Conservation (phyloP, 371 early-diverging fungal genomes). For the Basidiobolus meristosporus region DNA sequence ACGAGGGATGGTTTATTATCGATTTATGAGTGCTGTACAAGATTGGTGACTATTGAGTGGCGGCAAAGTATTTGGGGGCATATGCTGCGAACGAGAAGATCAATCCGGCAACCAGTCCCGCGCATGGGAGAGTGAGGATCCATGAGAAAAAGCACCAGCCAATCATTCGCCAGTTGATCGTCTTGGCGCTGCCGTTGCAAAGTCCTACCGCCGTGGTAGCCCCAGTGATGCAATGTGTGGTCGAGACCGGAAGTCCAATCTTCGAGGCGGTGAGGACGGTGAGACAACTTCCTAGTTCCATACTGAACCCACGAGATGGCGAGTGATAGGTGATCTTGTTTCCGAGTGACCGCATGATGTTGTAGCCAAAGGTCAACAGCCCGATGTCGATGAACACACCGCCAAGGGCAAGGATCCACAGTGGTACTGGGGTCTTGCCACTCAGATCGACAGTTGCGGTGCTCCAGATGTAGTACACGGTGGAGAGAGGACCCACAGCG, state of each 20-base stretch:
- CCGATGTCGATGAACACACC: conserved; percentile 68
- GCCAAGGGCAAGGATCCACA: conserved; percentile 63
- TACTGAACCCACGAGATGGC: no score
- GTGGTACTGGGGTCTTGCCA: conserved; percentile 32
- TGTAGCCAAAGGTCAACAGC: conserved; percentile 44
- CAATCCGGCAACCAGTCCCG: conserved; percentile 44
- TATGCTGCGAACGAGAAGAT: conserved; percentile 37
- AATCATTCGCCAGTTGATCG: conserved; percentile 70
- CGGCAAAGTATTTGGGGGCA: no score
- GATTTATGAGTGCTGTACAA: no score
- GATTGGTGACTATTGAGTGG: no score
- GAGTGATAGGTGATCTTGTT: conserved; percentile 72
- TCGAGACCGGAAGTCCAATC: conserved; percentile 65
- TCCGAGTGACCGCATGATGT: conserved; percentile 55
- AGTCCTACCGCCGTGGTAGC: conserved; percentile 67
- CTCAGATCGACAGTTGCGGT: conserved; percentile 20
- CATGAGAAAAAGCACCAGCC: conserved; percentile 49
- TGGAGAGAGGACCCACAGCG: conserved; percentile 62
- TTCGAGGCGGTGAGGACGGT: conserved; percentile 70
- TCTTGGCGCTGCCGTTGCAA: conserved; percentile 41
- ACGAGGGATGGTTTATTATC: no score
- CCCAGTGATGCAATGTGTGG: conserved; percentile 79
- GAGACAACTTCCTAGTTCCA: conserved; percentile 61
- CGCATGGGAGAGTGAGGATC: conserved; percentile 61
- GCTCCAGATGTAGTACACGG: conserved; percentile 50